Conservation (phyloP, 139 green algal genomes). For the Auxenochlorella pyrenoidosa region DNA sequence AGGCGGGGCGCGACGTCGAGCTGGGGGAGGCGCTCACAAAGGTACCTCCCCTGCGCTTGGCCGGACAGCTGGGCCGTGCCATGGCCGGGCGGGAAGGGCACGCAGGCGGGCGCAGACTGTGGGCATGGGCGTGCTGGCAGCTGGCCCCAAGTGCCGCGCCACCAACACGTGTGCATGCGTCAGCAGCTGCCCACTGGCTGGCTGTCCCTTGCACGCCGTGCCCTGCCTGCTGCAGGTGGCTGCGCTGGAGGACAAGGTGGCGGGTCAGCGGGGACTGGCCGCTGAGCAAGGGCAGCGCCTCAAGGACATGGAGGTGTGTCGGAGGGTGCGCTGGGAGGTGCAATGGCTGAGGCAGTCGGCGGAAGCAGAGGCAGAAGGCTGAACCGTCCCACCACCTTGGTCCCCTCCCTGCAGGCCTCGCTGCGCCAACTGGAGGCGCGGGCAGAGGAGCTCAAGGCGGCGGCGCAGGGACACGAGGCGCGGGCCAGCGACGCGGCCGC, state of each 20-base stretch:
- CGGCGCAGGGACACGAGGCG: slow-evolving; percentile 46
- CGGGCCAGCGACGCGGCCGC: slow-evolving; percentile 64
- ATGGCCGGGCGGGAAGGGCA: too few species aligned
- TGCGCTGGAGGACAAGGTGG: slow-evolving; percentile 82
- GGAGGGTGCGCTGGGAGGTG: too few species aligned
- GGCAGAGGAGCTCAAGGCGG: slow-evolving; percentile 71
- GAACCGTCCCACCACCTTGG: too few species aligned
- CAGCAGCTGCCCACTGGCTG: background rate
- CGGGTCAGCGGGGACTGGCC: slow-evolving; percentile 60
- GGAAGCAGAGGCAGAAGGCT: too few species aligned
- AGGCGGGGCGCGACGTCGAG: slow-evolving; percentile 66
- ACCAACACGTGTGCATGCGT: background rate
- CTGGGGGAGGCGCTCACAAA: slow-evolving; percentile 59
- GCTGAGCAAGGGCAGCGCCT: slow-evolving; percentile 69
- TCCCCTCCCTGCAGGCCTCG: background rate
- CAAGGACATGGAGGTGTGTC: slow-evolving; percentile 66
- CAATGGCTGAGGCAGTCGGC: too few species aligned
- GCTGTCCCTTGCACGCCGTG: background rate
- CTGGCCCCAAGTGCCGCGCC: background rate
- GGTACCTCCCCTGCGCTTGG: background rate
- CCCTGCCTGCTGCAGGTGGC: slow-evolving; percentile 22
- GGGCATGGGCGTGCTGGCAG: background rate
- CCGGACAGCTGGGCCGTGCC: too few species aligned
- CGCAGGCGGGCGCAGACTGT: too few species aligned
- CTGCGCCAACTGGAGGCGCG: slow-evolving; percentile 60